Conservation (phyloP, 768 basidiomycete genomes). For the Baorangia bicolor region DNA sequence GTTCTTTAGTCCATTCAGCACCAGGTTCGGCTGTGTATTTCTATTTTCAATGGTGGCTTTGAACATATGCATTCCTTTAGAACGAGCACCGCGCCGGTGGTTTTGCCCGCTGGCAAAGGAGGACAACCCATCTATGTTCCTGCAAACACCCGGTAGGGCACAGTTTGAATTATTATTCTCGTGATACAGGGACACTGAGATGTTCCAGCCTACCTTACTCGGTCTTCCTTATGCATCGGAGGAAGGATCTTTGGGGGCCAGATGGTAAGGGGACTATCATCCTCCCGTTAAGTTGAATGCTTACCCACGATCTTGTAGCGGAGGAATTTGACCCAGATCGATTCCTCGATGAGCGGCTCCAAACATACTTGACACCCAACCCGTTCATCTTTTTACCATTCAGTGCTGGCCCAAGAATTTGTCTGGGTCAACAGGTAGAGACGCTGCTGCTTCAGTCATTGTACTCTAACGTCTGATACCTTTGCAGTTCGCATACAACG, state of each 20-base stretch:
- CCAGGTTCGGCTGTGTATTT: slow-evolving; percentile 7
- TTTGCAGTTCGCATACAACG: slow-evolving; percentile 61
- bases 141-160: slow-evolving; percentile 27
- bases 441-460: neutral
- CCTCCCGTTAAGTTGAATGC: neutral
- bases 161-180: neutral
- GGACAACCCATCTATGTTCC: slow-evolving; percentile 35
- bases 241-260: too few species aligned
- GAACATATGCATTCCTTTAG: slow-evolving; percentile 9
- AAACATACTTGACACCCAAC: slow-evolving; percentile 54
- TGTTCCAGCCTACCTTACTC: slow-evolving; percentile 42
- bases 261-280: slow-evolving; percentile 42
- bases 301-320: slow-evolving; percentile 35
- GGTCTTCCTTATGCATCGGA: too few species aligned
- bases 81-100: slow-evolving; percentile 18
- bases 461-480: neutral
- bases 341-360: slow-evolving; percentile 61
- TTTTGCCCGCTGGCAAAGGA: slow-evolving; percentile 28
- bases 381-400: slow-evolving; percentile 50
- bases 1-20: slow-evolving; percentile 25
- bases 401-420: slow-evolving; percentile 40
- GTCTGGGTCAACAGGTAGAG: too few species aligned
- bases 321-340: too few species aligned
- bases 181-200: neutral
- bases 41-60: neutral